Evolutionary conservation across 805 yeast genomes (phyloP), one percentile per base, ranked within the genome.

Genomic region (Kodamaea hsintzibuensis): DNA sequence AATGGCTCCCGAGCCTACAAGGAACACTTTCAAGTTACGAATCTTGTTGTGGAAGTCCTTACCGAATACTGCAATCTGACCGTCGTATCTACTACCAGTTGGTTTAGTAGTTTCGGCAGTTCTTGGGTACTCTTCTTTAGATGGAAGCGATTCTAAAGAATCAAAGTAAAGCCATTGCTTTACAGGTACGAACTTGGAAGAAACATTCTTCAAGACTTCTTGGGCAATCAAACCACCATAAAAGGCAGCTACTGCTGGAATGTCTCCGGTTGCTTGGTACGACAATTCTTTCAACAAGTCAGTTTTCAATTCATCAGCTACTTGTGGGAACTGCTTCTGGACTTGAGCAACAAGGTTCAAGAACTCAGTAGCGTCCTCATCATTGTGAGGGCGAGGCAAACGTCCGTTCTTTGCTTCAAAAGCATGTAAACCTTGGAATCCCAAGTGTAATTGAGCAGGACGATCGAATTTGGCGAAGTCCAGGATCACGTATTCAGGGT

Each of bases 1-100:
- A 77, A 95, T 95, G 16, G 99, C 99, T 68, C 99, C 99, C 1
- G 98, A 81, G 45, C 99, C 99, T 42, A 95, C 99, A 60, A 95
- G 77, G 71, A 95, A 93, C 2, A 92, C 91, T 65, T 84, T 87
- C 58, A 88, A 75, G 70, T 92, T 90, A 39, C 89, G 83, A 54
- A 95, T 74, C 44, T 74, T 76, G 64, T 87, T 83, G 67, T 91
- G 93, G 72, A 83, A 90, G 43, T 82, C 83, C 48, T 81, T 67
- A 55, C 99, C 99, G 62, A 91, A 91, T 1, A 93, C 97, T 1
- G 98, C 98, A 65, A 91, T 89, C 76, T 91, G 97, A n/a, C 84
- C 83, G 71, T 95, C 99, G 67, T 95, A 95, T 68, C 99, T 85
- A 5, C 96, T 79, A 43, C 86, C 84, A 49, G 82, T 71, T 37